phyloP scores from a whole-genome alignment of 2,329 filamentous ascomycete species.

The Neofusicoccum laricinum region DNA sequence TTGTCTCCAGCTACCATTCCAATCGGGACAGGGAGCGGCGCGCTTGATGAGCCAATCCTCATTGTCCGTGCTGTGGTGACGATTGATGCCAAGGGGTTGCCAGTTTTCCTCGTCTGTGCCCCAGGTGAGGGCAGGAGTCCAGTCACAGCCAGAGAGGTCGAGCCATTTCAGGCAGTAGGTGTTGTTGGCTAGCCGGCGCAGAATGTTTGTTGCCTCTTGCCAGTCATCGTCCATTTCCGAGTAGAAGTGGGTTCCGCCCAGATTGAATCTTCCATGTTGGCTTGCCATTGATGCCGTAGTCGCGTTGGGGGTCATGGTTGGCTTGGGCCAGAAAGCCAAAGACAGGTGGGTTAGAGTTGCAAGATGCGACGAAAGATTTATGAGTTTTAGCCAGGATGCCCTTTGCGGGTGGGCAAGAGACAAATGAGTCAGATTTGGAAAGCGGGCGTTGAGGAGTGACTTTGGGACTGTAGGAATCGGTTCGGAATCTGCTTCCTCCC shows the following conservation, averaged over 20 bases:
- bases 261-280: slow-evolving; percentile 42
- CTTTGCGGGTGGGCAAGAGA: slow-evolving; percentile 54
- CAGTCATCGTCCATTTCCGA: slow-evolving; percentile 53
- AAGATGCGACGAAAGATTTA: slow-evolving; percentile 51
- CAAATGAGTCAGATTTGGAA: slow-evolving; percentile 55
- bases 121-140: slow-evolving; percentile 54
- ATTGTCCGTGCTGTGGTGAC: background rate
- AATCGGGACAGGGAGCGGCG: slow-evolving; percentile 29
- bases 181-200: slow-evolving; percentile 54
- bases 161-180: slow-evolving; percentile 61
- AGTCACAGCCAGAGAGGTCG: slow-evolving; percentile 60
- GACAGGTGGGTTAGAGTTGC: slow-evolving; percentile 61
- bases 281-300: slow-evolving; percentile 43
- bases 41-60: slow-evolving; percentile 3
- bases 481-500: slow-evolving; percentile 37
- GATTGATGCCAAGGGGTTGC: background rate
- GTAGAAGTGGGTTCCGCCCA: slow-evolving; percentile 54
- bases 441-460: slow-evolving; percentile 30
- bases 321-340: slow-evolving; percentile 60
- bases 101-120: slow-evolving; percentile 19
- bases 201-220: slow-evolving; percentile 54
- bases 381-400: slow-evolving; percentile 55
- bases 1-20: slow-evolving; percentile 44
- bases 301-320: slow-evolving; percentile 56
- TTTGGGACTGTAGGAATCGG: slow-evolving; percentile 13